Evolutionary conservation across 2,329 filamentous ascomycete species (phyloP).

Genomic region (Talaromyces atroroseus): DNA sequence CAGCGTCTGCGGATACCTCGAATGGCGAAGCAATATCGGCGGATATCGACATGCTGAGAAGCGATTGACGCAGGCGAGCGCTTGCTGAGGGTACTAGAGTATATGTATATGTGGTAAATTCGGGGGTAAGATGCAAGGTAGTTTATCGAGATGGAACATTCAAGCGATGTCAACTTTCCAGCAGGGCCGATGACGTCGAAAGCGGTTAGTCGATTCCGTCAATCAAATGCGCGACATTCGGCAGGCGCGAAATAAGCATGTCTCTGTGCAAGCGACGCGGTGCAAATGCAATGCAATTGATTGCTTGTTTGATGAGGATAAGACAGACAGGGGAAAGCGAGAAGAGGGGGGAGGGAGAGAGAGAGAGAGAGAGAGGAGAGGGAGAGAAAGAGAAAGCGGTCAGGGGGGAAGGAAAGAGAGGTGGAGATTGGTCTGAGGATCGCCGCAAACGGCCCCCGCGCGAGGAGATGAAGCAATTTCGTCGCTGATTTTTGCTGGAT

Average conservation of each 20-base stretch:
- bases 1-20: slow-evolving; percentile 28
- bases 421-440: neutral
- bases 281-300: neutral
- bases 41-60: slow-evolving; percentile 1
- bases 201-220: neutral
- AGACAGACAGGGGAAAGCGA: no score
- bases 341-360: neutral
- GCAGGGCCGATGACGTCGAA: neutral
- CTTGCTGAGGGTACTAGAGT: neutral
- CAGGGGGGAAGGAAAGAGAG: neutral
- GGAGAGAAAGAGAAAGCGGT: neutral
- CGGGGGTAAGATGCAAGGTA: neutral
- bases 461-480: neutral
- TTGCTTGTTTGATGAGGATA: neutral
- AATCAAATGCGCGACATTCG: neutral
- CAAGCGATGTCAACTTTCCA: neutral
- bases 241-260: neutral
- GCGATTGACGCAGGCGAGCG: neutral
- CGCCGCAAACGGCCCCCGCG: slow-evolving; percentile 2
- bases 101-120: neutral
- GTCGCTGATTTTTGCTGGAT: no score
- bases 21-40: slow-evolving; percentile 26
- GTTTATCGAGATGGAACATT: neutral
- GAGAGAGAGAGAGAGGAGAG: neutral
- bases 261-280: neutral